A percentile compares a stretch with the other conserved stretches of the same genome.
Evolutionary conservation across 2,329 filamentous ascomycete genomes (phyloP).

Genomic region (Geosmithia morbida): DNA sequence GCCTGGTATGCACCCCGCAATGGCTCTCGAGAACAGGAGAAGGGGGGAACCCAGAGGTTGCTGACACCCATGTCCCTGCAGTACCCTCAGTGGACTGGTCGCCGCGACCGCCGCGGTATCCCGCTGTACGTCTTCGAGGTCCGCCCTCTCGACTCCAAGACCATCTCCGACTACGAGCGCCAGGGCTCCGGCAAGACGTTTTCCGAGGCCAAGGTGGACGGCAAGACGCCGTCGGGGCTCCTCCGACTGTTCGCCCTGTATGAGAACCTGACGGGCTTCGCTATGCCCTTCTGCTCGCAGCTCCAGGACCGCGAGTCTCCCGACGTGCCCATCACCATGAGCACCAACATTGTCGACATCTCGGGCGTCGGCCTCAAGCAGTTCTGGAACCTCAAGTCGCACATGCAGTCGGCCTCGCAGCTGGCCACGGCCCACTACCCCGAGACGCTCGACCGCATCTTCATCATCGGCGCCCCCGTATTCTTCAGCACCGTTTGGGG

Average conservation of each 20-base stretch:
- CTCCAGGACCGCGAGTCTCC: conserved; percentile 56
- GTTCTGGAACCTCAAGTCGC: conserved; percentile 87
- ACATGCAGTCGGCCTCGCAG: conserved; percentile 86
- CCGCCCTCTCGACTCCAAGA: conserved; percentile 67
- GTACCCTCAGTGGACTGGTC: conserved; percentile 93
- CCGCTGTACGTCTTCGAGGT: conserved; percentile 89
- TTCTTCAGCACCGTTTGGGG: conserved; percentile 93
- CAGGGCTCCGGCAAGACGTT: conserved; percentile 26
- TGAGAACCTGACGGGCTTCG: conserved; percentile 81
- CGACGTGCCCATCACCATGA: conserved; percentile 78
- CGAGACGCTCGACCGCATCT: conserved; percentile 59
- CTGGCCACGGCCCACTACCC: conserved; percentile 90
- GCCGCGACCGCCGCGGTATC: conserved; percentile 79
- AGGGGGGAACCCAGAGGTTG: background rate
- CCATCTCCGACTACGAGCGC: conserved; percentile 66
- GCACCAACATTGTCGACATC: conserved; percentile 92
- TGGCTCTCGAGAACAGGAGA: background rate
- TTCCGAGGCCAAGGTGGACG: conserved; percentile 47
- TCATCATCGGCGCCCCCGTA: conserved; percentile 72
- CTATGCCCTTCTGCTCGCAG: conserved; percentile 70
- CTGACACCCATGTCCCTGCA: conserved; percentile 15
- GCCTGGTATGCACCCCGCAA: conserved; percentile 39
- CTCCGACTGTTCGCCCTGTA: conserved; percentile 84
- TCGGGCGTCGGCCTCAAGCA: conserved; percentile 76
- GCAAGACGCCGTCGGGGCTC: conserved; percentile 58